Evolutionary conservation across 352 stramenopile species (phyloP).

Genomic region (Plasmopara halstedii): DNA sequence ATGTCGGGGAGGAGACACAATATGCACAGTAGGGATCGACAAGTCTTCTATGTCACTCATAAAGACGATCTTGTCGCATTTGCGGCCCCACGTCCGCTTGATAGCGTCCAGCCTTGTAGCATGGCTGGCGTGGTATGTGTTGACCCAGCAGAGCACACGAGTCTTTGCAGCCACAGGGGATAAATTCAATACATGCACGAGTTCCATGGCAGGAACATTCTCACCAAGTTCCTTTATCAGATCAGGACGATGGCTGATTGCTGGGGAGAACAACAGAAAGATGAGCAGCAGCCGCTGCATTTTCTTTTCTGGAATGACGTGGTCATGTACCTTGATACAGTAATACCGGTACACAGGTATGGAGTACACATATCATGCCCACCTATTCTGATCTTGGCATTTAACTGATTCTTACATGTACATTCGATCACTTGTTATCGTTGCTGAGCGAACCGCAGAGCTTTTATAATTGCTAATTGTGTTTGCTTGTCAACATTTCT

Average conservation of each 20-base stretch:
- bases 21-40: conserved; percentile 50
- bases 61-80: conserved; percentile 85
- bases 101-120: conserved; percentile 47
- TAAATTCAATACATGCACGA: conserved; percentile 65
- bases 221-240: conserved; percentile 36
- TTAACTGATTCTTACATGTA: too few species aligned
- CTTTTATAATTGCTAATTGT: too few species aligned
- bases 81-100: conserved; percentile 65
- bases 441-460: too few species aligned
- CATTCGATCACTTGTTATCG: too few species aligned
- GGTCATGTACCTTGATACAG: neutral
- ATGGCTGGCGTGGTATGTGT: conserved; percentile 81
- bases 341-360: neutral
- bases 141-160: conserved; percentile 79
- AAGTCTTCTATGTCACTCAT: conserved; percentile 77
- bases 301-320: neutral
- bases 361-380: too few species aligned
- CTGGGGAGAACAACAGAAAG: neutral
- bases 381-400: too few species aligned
- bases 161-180: conserved; percentile 36
- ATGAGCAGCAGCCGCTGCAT: conserved; percentile 7
- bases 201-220: conserved; percentile 64
- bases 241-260: conserved; percentile 4
- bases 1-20: conserved; percentile 55
- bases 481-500: too few species aligned